Evolutionary conservation across 108 stramenopile species (phyloP), one percentile per base, ranked within the genome.

Genomic region (Cyclotella distinguenda): DNA sequence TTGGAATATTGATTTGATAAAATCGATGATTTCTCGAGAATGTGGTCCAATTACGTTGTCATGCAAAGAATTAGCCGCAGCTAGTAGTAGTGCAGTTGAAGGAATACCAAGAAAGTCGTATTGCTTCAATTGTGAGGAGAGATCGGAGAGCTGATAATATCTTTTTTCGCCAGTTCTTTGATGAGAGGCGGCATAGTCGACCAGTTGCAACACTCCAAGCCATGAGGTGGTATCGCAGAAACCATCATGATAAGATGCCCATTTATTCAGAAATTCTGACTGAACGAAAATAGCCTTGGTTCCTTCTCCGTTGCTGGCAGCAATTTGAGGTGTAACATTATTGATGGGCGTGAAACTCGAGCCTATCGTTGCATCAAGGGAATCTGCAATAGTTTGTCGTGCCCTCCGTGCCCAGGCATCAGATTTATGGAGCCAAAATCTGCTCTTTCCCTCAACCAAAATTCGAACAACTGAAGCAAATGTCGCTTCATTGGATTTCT

Each of bases 71-170:
- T 68, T 65, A 6, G 90, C 86, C 27, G 72, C 54, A 44, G 52
- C 31, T 39, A 91, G 66, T 35, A 79, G 33, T 8, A 79, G 33
- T 16, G 81, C 60, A 2, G 87, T 78, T 3, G 86, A 88, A 26
- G 87, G 87, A 42, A 91, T 77, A 15, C 86, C 86, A 19, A 87
- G 44, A 34, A 88, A 56, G 70, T 91, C 84, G 50, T 82, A 78
- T 51, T 68, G 78, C 40, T 64, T 74, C n/a, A 68, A 18, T 40
- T 38, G 50, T n/a, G 15, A 22, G 19, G 48, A 54, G 0, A 80
- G 11, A 32, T 43, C 60, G 2, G 79, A 68, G 8, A 70, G 11
- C 44, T 64, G 73, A 18, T 75, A 76, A 34, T 59, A 45, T 30
- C 45, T 36, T 44, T 70, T 45, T 39, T 80, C 79, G 4, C 79